These are phyloP conservation scores for Monosporozyma aquatica DNA, from an alignment of 805 yeast genomes.

Conservation along the genomic window DNA sequence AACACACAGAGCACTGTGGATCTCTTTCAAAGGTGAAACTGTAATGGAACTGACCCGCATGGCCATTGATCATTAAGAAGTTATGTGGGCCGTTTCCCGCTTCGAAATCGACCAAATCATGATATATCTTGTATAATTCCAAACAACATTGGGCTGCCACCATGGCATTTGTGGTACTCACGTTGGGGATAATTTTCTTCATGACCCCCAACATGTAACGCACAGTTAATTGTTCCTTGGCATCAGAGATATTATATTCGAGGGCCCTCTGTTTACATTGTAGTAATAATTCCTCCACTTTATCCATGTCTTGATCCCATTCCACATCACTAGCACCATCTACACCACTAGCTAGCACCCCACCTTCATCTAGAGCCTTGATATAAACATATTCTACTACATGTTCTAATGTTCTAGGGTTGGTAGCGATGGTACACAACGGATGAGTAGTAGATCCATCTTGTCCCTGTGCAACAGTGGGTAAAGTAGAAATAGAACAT, in stretches of 20 bases:
- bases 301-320: conserved; percentile 56
- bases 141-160: conserved; percentile 84
- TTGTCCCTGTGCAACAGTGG: conserved; percentile 45
- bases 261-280: conserved; percentile 51
- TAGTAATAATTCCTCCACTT: conserved; percentile 54
- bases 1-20: conserved; percentile 65
- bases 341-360: conserved; percentile 37
- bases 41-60: conserved; percentile 65
- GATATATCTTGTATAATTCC: conserved; percentile 72
- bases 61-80: conserved; percentile 83
- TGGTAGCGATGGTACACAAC: conserved; percentile 87
- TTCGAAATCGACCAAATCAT: conserved; percentile 43
- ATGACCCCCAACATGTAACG: conserved; percentile 75
- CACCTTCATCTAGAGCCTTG: conserved; percentile 46
- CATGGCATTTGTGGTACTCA: conserved; percentile 88
- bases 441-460: conserved; percentile 41
- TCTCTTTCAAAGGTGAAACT: conserved; percentile 56
- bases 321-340: too few relatives aligned
- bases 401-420: conserved; percentile 91
- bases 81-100: conserved; percentile 41
- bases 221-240: conserved; percentile 55
- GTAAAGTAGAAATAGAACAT: conserved; percentile 72
- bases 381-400: conserved; percentile 86
- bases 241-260: conserved; percentile 55
- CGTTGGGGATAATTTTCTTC: conserved; percentile 86